Conservation (phyloP, 1,139 yeast genomes). For the Geotrichum cucujoidarum region DNA sequence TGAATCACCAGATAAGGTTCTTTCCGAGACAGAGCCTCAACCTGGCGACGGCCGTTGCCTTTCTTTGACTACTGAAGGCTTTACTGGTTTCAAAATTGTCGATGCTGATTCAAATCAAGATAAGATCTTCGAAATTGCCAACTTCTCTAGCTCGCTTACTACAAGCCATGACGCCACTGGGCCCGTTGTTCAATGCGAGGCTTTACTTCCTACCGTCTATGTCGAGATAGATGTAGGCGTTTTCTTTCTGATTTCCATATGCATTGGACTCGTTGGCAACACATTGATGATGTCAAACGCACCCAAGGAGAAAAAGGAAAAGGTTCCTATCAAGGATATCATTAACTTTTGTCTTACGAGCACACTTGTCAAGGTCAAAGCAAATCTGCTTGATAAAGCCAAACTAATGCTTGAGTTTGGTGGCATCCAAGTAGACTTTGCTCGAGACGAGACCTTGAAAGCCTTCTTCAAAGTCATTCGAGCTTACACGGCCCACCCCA, state of each 20-base stretch:
- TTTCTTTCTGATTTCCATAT: constrained; percentile 27
- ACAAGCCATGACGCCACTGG: constrained; percentile 22
- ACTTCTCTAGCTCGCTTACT: constrained; percentile 24
- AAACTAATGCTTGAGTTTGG: constrained; percentile 51
- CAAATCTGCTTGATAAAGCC: constrained; percentile 48
- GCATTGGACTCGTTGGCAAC: constrained; percentile 25
- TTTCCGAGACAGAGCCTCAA: not conserved
- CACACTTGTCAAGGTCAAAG: constrained; percentile 41
- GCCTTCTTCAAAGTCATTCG: constrained; percentile 41
- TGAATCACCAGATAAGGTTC: not conserved
- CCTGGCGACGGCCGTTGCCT: constrained; percentile 18
- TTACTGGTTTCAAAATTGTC: constrained; percentile 29
- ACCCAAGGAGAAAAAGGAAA: not conserved
- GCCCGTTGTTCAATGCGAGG: constrained; percentile 23
- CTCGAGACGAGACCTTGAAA: constrained; percentile 32
- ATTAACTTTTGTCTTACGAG: constrained; percentile 42
- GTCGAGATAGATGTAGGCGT: constrained; percentile 33
- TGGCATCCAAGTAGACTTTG: constrained; percentile 36
- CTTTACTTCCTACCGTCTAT: constrained; percentile 29
- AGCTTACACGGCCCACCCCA: constrained; percentile 53
- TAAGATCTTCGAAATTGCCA: constrained; percentile 30
- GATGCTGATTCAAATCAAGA: constrained; percentile 24
- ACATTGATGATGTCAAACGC: constrained; percentile 17
- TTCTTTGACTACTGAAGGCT: constrained; percentile 30
- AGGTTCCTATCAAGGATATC: constrained; percentile 19